These are phyloP conservation scores for Xylaria sp. DNA, from an alignment of 2,329 filamentous ascomycete species.

Conservation along the genomic window DNA sequence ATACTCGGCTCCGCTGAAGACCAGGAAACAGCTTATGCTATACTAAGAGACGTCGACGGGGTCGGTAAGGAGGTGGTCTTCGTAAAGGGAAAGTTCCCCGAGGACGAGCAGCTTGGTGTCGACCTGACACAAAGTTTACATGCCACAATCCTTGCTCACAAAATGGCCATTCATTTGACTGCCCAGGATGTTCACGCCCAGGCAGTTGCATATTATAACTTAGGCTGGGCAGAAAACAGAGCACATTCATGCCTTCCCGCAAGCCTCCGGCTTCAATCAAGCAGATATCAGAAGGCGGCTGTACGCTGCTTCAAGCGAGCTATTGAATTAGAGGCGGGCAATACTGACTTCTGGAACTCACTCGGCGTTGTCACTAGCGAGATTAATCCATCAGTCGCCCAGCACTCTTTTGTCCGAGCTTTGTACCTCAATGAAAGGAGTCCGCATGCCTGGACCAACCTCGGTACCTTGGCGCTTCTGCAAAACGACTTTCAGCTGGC, in stretches of 20 bases:
- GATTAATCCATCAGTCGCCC: slow-evolving; percentile 84
- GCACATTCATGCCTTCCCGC: slow-evolving; percentile 71
- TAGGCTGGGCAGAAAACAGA: slow-evolving; percentile 91
- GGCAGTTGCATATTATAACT: slow-evolving; percentile 95
- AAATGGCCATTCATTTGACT: slow-evolving; percentile 78
- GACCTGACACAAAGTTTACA: slow-evolving; percentile 67
- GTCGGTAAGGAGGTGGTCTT: slow-evolving; percentile 53
- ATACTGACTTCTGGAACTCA: slow-evolving; percentile 96
- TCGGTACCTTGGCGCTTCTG: slow-evolving; percentile 83
- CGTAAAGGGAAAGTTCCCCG: slow-evolving; percentile 51
- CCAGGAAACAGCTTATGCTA: slow-evolving; percentile 59
- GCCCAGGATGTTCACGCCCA: slow-evolving; percentile 81
- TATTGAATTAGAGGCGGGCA: slow-evolving; percentile 93
- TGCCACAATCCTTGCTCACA: slow-evolving; percentile 82
- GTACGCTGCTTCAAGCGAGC: slow-evolving; percentile 93
- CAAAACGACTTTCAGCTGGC: slow-evolving; percentile 86
- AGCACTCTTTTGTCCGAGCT: slow-evolving; percentile 91
- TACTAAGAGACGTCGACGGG: slow-evolving; percentile 73
- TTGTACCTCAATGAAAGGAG: slow-evolving; percentile 91
- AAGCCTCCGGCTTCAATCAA: slow-evolving; percentile 60
- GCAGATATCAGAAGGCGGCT: slow-evolving; percentile 77
- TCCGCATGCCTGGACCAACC: slow-evolving; percentile 85
- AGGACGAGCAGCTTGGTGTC: slow-evolving; percentile 54
- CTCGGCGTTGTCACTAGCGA: slow-evolving; percentile 88
- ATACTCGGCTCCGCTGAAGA: slow-evolving; percentile 64